A percentile compares a stretch with the other conserved stretches of the same genome.
These are phyloP conservation scores for Sechiopsis laciniata DNA, from an alignment of 306 rosid species.

Conservation along the genomic window DNA sequence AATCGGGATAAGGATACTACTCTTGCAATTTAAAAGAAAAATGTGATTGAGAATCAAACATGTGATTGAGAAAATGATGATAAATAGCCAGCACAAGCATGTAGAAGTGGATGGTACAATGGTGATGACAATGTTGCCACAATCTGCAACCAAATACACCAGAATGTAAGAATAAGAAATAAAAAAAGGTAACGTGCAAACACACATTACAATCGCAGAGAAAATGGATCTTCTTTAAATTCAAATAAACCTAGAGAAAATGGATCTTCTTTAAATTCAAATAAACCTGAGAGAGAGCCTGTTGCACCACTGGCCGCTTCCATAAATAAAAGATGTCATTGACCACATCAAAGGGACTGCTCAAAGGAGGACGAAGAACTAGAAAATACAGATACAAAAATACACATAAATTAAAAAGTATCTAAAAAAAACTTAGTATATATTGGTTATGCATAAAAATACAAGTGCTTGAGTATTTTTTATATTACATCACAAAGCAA, in stretches of 20 bases:
- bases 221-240: slow-evolving; percentile 10
- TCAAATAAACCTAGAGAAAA: slow-evolving; percentile 55
- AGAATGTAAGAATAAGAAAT: slow-evolving; percentile 26
- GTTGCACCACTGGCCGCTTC: slow-evolving; percentile 79
- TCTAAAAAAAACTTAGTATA: slow-evolving; percentile 9
- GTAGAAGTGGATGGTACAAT: slow-evolving; percentile 62
- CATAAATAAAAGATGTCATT: slow-evolving; percentile 76
- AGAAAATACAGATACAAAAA: slow-evolving; percentile 26
- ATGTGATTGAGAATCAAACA: slow-evolving; percentile 40
- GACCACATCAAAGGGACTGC: slow-evolving; percentile 51
- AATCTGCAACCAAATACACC: slow-evolving; percentile 51
- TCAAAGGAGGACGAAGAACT: slow-evolving; percentile 82
- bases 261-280: slow-evolving; percentile 7
- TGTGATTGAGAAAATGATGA: slow-evolving; percentile 84
- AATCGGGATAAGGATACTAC: neutral
- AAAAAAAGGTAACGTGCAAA: neutral
- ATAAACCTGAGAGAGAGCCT: slow-evolving; percentile 77
- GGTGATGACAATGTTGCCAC: slow-evolving; percentile 57
- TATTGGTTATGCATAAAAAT: neutral
- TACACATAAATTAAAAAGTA: neutral
- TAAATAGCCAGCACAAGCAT: slow-evolving; percentile 83
- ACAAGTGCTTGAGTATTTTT: neutral
- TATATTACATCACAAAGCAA: neutral
- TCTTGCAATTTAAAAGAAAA: neutral
- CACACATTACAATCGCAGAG: slow-evolving; percentile 5